A percentile compares a stretch with the other conserved stretches of the same genome.
These are phyloP conservation scores for Coprinellus micaceus DNA, from an alignment of 768 basidiomycete genomes.

Conservation along the genomic window DNA sequence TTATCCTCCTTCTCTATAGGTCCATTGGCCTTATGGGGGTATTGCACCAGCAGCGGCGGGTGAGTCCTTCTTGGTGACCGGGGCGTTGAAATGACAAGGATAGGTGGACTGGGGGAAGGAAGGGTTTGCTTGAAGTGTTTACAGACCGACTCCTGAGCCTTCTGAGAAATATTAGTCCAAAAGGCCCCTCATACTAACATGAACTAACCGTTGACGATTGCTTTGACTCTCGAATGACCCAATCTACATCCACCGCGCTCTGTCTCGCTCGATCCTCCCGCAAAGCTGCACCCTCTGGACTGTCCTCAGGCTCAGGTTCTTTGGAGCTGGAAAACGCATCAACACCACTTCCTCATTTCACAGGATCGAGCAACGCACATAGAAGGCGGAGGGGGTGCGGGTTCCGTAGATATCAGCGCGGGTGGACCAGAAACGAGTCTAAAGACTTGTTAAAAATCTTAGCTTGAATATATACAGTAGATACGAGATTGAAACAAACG, in stretches of 20 bases:
- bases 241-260: constrained; percentile 36
- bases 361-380: constrained; percentile 23
- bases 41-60: constrained; percentile 33
- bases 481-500: constrained; percentile 2
- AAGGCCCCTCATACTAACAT: too few species aligned
- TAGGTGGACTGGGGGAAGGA: constrained; percentile 13
- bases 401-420: constrained; percentile 37
- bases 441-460: constrained; percentile 34
- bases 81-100: constrained; percentile 31
- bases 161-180: too few species aligned
- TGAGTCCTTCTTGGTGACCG: constrained; percentile 34
- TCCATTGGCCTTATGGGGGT: constrained; percentile 30
- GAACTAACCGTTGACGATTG: too few species aligned
- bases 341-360: too few species aligned
- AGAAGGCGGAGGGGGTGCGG: constrained; percentile 37
- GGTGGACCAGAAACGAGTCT: constrained; percentile 46
- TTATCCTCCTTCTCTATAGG: constrained; percentile 6
- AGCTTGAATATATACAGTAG: constrained; percentile 6
- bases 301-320: constrained; percentile 51
- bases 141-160: too few species aligned
- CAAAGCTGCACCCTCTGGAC: constrained; percentile 35
- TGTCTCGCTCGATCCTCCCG: constrained; percentile 37
- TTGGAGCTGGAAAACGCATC: constrained; percentile 1
- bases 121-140: background rate
- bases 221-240: constrained; percentile 23